Evolutionary conservation across 495 filamentous ascomycete genomes (phyloP).

Genomic region (Trichoderma asperelloides): DNA sequence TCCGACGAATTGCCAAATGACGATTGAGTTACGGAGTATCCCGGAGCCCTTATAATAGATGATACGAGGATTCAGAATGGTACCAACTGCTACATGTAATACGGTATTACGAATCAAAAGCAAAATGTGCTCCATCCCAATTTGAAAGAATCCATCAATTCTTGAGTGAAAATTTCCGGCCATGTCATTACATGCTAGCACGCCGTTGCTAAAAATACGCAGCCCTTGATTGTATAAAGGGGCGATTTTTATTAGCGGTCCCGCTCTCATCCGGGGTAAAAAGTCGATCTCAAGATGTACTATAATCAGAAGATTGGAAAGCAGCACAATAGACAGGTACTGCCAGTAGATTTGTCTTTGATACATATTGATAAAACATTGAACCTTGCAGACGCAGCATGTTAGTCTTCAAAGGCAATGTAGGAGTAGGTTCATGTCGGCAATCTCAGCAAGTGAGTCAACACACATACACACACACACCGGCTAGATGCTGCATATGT

Average conservation of each 20-base stretch:
- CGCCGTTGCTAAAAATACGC: background rate
- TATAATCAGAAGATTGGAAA: too few relatives aligned
- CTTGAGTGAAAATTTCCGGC: background rate
- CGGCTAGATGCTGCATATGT: too few relatives aligned
- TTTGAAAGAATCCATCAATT: background rate
- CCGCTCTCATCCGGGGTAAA: background rate
- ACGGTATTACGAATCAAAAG: background rate
- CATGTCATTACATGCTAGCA: background rate
- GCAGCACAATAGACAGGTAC: too few relatives aligned
- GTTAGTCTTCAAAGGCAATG: too few relatives aligned
- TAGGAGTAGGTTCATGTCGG: too few relatives aligned
- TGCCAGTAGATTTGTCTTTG: too few relatives aligned
- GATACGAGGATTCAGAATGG: background rate
- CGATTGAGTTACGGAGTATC: too few relatives aligned
- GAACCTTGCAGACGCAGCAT: too few relatives aligned
- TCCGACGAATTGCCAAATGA: background rate
- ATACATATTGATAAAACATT: too few relatives aligned
- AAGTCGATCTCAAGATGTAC: background rate
- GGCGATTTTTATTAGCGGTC: background rate
- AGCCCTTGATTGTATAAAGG: background rate
- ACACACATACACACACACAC: too few relatives aligned
- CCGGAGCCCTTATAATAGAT: too few relatives aligned
- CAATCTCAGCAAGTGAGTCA: too few relatives aligned
- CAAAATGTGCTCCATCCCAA: background rate
- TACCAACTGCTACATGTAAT: background rate